A percentile compares a stretch with the other conserved stretches of the same genome.
Evolutionary conservation across 495 filamentous ascomycete genomes (phyloP).

Genomic region (Penicillium cosmopolitanum): DNA sequence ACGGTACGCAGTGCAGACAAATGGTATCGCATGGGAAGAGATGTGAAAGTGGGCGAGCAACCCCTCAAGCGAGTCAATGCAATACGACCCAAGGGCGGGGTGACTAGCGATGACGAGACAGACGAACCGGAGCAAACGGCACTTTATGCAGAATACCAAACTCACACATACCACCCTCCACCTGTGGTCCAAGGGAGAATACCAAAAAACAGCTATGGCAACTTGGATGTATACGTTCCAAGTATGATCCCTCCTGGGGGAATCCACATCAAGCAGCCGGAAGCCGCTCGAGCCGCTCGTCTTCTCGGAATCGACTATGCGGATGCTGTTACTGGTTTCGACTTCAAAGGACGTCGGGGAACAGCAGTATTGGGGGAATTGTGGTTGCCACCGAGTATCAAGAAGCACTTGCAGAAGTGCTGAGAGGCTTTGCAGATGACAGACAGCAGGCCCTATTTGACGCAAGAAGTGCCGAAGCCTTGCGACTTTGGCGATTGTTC

Average conservation of each 20-base stretch:
- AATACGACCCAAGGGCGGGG: conserved; percentile 39
- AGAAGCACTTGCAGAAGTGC: conserved; percentile 71
- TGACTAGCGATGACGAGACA: conserved; percentile 45
- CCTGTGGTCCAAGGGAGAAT: conserved; percentile 74
- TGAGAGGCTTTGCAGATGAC: conserved; percentile 65
- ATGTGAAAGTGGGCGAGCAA: conserved; percentile 73
- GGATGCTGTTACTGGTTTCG: conserved; percentile 87
- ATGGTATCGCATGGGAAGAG: conserved; percentile 86
- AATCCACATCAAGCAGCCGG: conserved; percentile 66
- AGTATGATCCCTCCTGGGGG: conserved; percentile 90
- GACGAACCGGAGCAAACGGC: conserved; percentile 45
- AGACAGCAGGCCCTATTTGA: conserved; percentile 60
- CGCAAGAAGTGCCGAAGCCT: conserved; percentile 54
- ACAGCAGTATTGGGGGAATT: conserved; percentile 75
- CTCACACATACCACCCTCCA: conserved; percentile 71
- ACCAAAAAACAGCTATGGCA: conserved; percentile 85
- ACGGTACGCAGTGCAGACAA: conserved; percentile 73
- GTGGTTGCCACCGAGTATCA: conserved; percentile 71
- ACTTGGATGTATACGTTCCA: conserved; percentile 88
- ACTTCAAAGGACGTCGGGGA: conserved; percentile 79
- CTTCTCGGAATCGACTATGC: conserved; percentile 84
- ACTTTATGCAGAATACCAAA: conserved; percentile 78
- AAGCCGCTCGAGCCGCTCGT: conserved; percentile 72
- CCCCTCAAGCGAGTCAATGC: conserved; percentile 71
- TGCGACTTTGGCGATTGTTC: conserved; percentile 78